Percentiles rank a stretch among this genome's conserved stretches.
phyloP scores from a whole-genome alignment of 371 early-diverging fungal species.

The Rhizopus sp. region DNA sequence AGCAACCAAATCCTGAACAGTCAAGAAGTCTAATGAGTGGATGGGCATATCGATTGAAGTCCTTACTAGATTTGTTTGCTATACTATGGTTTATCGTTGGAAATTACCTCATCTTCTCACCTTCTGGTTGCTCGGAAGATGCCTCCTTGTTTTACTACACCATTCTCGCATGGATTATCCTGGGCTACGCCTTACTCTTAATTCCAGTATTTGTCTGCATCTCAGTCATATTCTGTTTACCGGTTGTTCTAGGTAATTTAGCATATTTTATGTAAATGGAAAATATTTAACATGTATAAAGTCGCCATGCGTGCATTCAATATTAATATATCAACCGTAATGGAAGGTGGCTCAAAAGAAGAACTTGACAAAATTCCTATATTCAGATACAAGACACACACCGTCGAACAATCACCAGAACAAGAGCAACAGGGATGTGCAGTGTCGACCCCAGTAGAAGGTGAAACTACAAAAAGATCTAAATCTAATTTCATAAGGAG shows the following conservation, averaged over 20 bases:
- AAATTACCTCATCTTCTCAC: conserved; percentile 67
- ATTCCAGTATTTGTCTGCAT: conserved; percentile 62
- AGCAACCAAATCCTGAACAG: background rate
- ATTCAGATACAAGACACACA: conserved; percentile 24
- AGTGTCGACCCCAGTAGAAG: background rate
- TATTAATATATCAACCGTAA: conserved; percentile 49
- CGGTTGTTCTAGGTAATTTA: conserved; percentile 51
- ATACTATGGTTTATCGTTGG: conserved; percentile 71
- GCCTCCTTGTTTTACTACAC: conserved; percentile 61
- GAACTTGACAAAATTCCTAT: conserved; percentile 58
- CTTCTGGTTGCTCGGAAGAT: conserved; percentile 34
- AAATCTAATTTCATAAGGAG: conserved; percentile 4
- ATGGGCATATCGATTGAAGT: conserved; percentile 41
- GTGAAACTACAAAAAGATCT: background rate
- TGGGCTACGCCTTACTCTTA: conserved; percentile 67
- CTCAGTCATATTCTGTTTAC: conserved; percentile 65
- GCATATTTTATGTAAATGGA: conserved; percentile 21
- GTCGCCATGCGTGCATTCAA: conserved; percentile 56
- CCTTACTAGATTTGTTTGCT: conserved; percentile 61
- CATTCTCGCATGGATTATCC: conserved; percentile 59
- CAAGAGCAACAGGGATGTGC: background rate
- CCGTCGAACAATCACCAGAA: background rate
- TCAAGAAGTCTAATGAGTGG: conserved; percentile 16
- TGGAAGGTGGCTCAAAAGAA: conserved; percentile 59
- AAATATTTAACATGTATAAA: background rate